Percentiles rank a stretch among this genome's conserved stretches.
phyloP scores from a whole-genome alignment of 805 yeast genomes.

The Jamesozyma hellenica region DNA sequence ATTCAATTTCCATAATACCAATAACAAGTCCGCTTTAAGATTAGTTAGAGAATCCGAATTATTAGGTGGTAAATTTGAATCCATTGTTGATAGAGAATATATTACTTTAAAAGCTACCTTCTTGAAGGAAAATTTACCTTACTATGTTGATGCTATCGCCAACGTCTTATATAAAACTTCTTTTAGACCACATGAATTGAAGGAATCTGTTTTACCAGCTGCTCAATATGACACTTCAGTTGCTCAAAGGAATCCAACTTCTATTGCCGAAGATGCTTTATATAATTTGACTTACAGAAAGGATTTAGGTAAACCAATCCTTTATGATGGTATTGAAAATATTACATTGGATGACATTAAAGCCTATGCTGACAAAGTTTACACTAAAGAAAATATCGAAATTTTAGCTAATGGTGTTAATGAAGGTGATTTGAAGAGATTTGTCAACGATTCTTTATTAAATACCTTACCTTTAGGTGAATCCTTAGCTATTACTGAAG shows the following conservation, averaged over 20 bases:
- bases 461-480: constrained; percentile 51
- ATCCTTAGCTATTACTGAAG: constrained; percentile 32
- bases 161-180: constrained; percentile 59
- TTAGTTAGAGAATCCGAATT: constrained; percentile 90
- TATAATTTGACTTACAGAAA: constrained; percentile 74
- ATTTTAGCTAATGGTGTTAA: constrained; percentile 66
- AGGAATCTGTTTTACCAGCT: constrained; percentile 73
- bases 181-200: constrained; percentile 74
- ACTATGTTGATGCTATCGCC: constrained; percentile 77
- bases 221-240: constrained; percentile 54
- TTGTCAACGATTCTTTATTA: constrained; percentile 57
- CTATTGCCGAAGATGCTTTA: constrained; percentile 64
- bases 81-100: constrained; percentile 73
- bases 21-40: constrained; percentile 78
- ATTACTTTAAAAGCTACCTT: constrained; percentile 73
- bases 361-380: constrained; percentile 54
- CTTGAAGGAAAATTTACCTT: constrained; percentile 82
- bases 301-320: constrained; percentile 79
- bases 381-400: constrained; percentile 60
- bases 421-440: constrained; percentile 56
- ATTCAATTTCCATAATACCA: constrained; percentile 76
- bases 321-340: constrained; percentile 55
- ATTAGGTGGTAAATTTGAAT: constrained; percentile 70
- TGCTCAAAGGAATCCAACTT: constrained; percentile 42
- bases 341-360: constrained; percentile 56